Percentiles rank a stretch among this genome's conserved stretches.
These are phyloP conservation scores for Podospora pseudoanserina DNA, from an alignment of 495 filamentous ascomycete genomes.

Conservation along the genomic window DNA sequence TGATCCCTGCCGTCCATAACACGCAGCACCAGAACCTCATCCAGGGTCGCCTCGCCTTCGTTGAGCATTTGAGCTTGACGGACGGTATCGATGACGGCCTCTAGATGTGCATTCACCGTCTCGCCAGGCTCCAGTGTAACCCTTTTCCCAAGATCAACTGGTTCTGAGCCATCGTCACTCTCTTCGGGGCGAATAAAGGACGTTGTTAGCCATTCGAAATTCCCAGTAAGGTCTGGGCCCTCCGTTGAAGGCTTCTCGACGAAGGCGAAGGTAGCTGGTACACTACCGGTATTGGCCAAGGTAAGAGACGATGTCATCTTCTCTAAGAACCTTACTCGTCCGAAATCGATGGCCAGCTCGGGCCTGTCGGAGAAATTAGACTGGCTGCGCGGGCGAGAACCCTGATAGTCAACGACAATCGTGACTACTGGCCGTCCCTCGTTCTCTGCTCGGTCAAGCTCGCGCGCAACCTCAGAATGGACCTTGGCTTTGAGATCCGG, in stretches of 20 bases:
- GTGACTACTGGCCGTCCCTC: conserved; percentile 83
- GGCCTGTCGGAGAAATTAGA: conserved; percentile 21
- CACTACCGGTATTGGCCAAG: conserved; percentile 85
- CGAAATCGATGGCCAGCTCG: conserved; percentile 65
- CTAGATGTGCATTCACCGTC: conserved; percentile 64
- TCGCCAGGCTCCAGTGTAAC: conserved; percentile 79
- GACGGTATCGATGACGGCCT: conserved; percentile 59
- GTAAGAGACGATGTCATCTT: conserved; percentile 63
- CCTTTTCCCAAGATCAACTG: conserved; percentile 41
- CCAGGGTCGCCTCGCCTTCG: conserved; percentile 57
- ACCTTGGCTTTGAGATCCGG: conserved; percentile 76
- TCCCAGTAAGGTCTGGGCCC: conserved; percentile 39
- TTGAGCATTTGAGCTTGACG: conserved; percentile 69
- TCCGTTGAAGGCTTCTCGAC: conserved; percentile 59
- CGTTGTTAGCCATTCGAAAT: conserved; percentile 65
- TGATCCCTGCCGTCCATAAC: conserved; percentile 83
- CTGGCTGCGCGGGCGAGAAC: conserved; percentile 12
- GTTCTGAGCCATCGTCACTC: conserved; percentile 35
- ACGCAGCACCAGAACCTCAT: conserved; percentile 87
- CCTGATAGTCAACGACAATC: conserved; percentile 66
- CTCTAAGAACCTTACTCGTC: conserved; percentile 64
- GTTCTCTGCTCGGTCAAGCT: conserved; percentile 89
- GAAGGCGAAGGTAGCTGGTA: conserved; percentile 71
- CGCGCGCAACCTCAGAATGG: conserved; percentile 80
- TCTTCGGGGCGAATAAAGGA: conserved; percentile 50